These are phyloP conservation scores for Ustilago tritici DNA, from an alignment of 1,284 basidiomycete genomes.

Conservation along the genomic window DNA sequence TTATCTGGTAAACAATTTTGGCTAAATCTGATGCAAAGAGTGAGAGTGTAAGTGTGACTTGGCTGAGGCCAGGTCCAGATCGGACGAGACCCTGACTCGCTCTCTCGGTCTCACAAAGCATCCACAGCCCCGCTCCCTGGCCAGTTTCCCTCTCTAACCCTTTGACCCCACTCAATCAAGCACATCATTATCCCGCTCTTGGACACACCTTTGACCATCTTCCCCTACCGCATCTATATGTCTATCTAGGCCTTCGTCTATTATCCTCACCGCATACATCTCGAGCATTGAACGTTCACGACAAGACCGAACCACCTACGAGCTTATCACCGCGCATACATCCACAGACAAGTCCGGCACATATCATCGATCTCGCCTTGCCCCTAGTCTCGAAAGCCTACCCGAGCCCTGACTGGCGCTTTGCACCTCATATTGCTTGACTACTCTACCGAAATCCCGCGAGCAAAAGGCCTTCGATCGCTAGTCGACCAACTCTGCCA, in stretches of 20 bases:
- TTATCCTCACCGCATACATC: not conserved
- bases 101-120: constrained; percentile 4
- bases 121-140: constrained; percentile 8
- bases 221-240: not conserved
- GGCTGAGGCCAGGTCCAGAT: constrained; percentile 8
- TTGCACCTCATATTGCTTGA: not conserved
- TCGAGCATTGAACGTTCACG: not conserved
- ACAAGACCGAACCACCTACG: not conserved
- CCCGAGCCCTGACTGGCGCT: not conserved
- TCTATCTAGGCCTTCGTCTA: not conserved
- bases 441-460: not conserved
- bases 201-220: not conserved
- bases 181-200: not conserved
- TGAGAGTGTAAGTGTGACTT: not conserved
- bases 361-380: not conserved
- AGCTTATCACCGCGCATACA: constrained; percentile 6
- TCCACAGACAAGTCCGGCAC: not conserved
- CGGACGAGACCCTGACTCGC: constrained; percentile 23
- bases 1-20: not conserved
- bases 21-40: no score
- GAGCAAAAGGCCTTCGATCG: not conserved
- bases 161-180: constrained; percentile 2
- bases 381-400: not conserved
- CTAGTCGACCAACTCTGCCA: not conserved
- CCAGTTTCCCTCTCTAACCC: not conserved